Conservation (phyloP, 2,329 filamentous ascomycete genomes). For the Alternaria viburni region DNA sequence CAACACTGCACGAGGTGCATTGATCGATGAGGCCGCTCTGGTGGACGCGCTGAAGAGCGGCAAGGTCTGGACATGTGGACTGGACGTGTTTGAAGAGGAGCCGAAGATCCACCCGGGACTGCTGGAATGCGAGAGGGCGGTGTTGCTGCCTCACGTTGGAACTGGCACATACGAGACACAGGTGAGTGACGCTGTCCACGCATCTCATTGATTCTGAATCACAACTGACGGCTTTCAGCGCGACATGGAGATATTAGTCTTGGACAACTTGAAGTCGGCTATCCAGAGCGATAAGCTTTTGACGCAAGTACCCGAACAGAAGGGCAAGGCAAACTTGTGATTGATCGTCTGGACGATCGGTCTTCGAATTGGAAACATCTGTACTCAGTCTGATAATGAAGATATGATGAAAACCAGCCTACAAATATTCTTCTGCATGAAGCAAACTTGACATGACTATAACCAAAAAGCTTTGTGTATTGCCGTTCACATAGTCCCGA, state of each 20-base stretch:
- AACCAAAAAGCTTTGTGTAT: background rate
- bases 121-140: slow-evolving; percentile 57
- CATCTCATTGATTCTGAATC: background rate
- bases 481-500: background rate
- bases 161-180: slow-evolving; percentile 67
- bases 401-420: background rate
- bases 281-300: slow-evolving; percentile 64
- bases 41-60: slow-evolving; percentile 61
- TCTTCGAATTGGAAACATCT: background rate
- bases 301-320: slow-evolving; percentile 68
- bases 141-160: slow-evolving; percentile 66
- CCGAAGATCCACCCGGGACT: slow-evolving; percentile 60
- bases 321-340: slow-evolving; percentile 44
- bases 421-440: background rate
- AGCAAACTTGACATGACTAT: background rate
- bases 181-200: slow-evolving; percentile 32
- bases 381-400: background rate
- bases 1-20: slow-evolving; percentile 64
- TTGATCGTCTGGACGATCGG: background rate
- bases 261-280: slow-evolving; percentile 64
- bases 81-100: slow-evolving; percentile 66
- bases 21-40: slow-evolving; percentile 64
- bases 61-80: slow-evolving; percentile 60
- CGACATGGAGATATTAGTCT: slow-evolving; percentile 66
- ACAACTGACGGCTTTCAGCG: slow-evolving; percentile 37